Evolutionary conservation across 371 early-diverging fungal species (phyloP).

Genomic region (Mortierella sp.): DNA sequence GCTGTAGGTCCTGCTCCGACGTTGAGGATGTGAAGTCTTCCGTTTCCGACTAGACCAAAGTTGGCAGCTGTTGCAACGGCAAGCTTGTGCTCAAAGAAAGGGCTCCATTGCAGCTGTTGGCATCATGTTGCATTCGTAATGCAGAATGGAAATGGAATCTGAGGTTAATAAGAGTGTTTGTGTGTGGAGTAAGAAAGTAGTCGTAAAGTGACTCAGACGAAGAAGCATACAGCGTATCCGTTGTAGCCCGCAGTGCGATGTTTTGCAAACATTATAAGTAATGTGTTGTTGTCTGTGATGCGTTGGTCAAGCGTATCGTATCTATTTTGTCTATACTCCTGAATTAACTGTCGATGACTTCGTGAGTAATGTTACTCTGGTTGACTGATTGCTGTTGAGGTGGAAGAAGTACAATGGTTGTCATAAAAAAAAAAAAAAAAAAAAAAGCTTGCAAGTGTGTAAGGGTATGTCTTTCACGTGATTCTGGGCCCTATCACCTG

Average conservation of each 20-base stretch:
- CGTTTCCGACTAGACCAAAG: conserved; percentile 97
- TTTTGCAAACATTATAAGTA: conserved; percentile 61
- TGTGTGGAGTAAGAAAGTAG: neutral
- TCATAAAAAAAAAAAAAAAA: too few relatives aligned
- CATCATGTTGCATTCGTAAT: neutral
- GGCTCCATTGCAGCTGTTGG: conserved; percentile 88
- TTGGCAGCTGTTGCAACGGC: conserved; percentile 94
- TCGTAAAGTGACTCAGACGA: conserved; percentile 1
- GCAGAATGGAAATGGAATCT: neutral
- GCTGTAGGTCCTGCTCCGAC: conserved; percentile 65
- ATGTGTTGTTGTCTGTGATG: neutral
- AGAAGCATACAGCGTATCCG: conserved; percentile 70
- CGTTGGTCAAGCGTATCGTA: neutral
- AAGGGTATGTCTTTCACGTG: neutral
- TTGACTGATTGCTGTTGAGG: neutral
- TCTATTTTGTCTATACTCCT: neutral
- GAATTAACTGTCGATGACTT: neutral
- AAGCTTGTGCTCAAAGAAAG: conserved; percentile 90
- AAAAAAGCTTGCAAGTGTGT: too few relatives aligned
- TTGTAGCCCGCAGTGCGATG: conserved; percentile 75
- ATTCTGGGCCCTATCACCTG: too few relatives aligned
- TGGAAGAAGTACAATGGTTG: neutral
- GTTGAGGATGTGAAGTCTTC: conserved; percentile 81
- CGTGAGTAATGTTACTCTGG: neutral
- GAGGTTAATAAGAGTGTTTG: neutral